These are phyloP conservation scores for Aspergillus uvarum DNA, from an alignment of 2,329 filamentous ascomycete genomes.

Conservation along the genomic window DNA sequence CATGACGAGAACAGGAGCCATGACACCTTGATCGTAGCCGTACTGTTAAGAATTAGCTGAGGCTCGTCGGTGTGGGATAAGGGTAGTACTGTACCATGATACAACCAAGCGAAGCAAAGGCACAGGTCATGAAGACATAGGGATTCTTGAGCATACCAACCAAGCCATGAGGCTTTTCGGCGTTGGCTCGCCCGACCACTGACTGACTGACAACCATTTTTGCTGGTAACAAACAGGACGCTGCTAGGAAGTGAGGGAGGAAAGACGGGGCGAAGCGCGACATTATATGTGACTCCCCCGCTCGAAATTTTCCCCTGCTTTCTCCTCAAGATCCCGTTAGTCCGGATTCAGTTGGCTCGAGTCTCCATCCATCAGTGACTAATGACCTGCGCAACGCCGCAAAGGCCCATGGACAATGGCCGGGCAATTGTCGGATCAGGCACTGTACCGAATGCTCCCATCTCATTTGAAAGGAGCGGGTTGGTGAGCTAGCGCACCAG, in stretches of 20 bases:
- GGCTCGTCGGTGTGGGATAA: no score
- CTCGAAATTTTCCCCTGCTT: not conserved
- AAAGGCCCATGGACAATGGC: not conserved
- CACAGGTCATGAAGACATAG: constrained; percentile 41
- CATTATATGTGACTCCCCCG: not conserved
- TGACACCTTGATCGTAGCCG: constrained; percentile 40
- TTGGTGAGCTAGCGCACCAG: not conserved
- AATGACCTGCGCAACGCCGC: not conserved
- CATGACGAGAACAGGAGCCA: constrained; percentile 38
- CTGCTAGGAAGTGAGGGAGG: not conserved
- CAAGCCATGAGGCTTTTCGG: constrained; percentile 40
- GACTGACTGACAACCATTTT: constrained; percentile 37
- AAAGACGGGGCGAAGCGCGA: not conserved
- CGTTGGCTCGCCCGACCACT: constrained; percentile 40
- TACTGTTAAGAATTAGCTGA: not conserved
- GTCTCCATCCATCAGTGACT: not conserved
- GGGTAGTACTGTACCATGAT: constrained; percentile 20
- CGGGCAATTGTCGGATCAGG: not conserved
- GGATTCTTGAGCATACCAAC: constrained; percentile 43
- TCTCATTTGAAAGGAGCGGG: not conserved
- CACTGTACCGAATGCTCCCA: not conserved
- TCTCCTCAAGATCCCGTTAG: not conserved
- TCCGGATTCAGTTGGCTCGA: not conserved
- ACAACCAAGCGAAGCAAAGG: constrained; percentile 37
- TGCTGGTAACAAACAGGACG: not conserved